Evolutionary conservation across 2,329 filamentous ascomycete species (phyloP).

Genomic region (Rutstroemia sp.): DNA sequence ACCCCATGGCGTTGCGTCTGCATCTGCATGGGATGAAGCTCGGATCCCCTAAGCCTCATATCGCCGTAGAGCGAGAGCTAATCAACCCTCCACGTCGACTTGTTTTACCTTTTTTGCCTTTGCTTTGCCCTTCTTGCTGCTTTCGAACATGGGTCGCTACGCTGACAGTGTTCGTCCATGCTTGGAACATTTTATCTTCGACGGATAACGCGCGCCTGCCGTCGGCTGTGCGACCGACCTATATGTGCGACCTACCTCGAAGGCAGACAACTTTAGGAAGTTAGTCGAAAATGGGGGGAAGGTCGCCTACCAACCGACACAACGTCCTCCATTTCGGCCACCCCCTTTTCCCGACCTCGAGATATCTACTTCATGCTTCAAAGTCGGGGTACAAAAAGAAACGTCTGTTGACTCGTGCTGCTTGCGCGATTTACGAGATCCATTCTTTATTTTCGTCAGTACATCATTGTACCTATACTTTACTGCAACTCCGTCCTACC

Average conservation of each 20-base stretch:
- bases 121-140: not conserved
- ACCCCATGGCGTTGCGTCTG: too few species aligned
- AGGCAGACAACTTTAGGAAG: not conserved
- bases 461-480: not conserved
- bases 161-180: too few species aligned
- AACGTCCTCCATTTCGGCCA: too few species aligned
- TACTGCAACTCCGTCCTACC: too few species aligned
- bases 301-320: not conserved
- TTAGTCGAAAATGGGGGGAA: not conserved
- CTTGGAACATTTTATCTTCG: not conserved
- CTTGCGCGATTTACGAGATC: not conserved
- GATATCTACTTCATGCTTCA: not conserved
- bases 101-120: too few species aligned
- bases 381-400: not conserved
- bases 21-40: too few species aligned
- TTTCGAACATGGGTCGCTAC: not conserved
- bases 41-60: too few species aligned
- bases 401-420: not conserved
- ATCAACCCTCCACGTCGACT: too few species aligned
- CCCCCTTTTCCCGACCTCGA: too few species aligned
- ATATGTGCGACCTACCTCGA: not conserved
- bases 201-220: conserved; percentile 6
- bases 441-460: not conserved
- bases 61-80: too few species aligned
- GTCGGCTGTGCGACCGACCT: not conserved